Base-by-base conservation (phyloP, 208 protist genomes). In the Crithidia acanthocephali region DNA sequence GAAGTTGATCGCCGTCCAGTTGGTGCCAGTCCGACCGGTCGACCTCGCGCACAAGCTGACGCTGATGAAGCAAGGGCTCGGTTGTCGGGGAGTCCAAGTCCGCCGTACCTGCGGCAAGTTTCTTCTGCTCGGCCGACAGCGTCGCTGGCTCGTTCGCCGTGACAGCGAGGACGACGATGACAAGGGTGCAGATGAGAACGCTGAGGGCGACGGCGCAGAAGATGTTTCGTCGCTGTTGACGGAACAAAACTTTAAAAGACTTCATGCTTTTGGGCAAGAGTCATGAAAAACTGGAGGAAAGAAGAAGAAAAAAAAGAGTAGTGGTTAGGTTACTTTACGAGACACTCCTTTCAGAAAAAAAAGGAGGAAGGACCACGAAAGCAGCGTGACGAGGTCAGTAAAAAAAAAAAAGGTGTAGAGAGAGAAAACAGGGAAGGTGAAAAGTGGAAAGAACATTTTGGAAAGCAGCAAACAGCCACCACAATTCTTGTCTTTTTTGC, bases 1-100 rank as follows among this genome's bases (percentile, higher is more conserved):
- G 51, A 18, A 76, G 63, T 22, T 60, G 45, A 55, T 76, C 72
- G 18, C 72, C 72, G 18, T 70, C 63, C 45, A 76, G 63, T 20
- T 50, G 72, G 37, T 71, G 20, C 72, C 62, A 69, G 47, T 70
- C 30, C 4, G 37, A 25, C 0, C 30, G 35, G 27, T 60, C 52
- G 20, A 70, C 37, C 45, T 76, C 69, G 6, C 50, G 69, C 20
- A 75, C 61, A 0, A 68, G 16, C 9, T 3, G 45, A 0, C 53
- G 48, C 8, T 51, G 48, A 3, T 10, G 2, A 1, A 37, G 1
- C 2, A 16, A 13, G 22, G 28, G 57, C 20, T n/a, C 18, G 33
- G 57, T 3, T 6, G 33, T 15, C 8, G 23, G 22, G 5, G 35
- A 23, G 15, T 22, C 5, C 40, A 20, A 28, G 37, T n/a, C 2